Evolutionary conservation across 495 filamentous ascomycete genomes (phyloP).

Genomic region (Penicillium coprophilum): DNA sequence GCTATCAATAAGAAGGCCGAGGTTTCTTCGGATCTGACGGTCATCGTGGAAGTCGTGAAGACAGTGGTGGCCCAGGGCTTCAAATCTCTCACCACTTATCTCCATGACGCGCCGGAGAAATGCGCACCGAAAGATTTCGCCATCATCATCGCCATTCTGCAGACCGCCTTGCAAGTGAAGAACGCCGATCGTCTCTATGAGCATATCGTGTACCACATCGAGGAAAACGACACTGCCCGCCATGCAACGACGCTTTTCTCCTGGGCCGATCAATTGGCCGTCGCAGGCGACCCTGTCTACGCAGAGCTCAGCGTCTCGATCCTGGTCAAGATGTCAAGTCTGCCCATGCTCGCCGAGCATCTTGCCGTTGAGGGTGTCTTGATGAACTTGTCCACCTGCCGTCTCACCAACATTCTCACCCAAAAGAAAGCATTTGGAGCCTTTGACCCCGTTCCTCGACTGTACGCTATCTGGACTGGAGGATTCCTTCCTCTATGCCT

Average conservation of each 20-base stretch:
- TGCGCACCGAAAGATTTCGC: slow-evolving; percentile 69
- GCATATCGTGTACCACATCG: slow-evolving; percentile 66
- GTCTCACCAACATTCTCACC: slow-evolving; percentile 66
- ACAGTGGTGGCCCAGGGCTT: slow-evolving; percentile 79
- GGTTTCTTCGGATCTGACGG: slow-evolving; percentile 46
- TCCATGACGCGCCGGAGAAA: slow-evolving; percentile 63
- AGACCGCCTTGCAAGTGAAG: slow-evolving; percentile 70
- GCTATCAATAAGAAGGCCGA: slow-evolving; percentile 39
- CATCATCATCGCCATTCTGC: slow-evolving; percentile 85
- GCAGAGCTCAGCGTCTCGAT: slow-evolving; percentile 85
- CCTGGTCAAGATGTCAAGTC: slow-evolving; percentile 79
- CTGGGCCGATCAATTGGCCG: slow-evolving; percentile 77
- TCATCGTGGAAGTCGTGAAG: slow-evolving; percentile 71
- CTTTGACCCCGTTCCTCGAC: slow-evolving; percentile 55
- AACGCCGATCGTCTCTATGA: slow-evolving; percentile 47
- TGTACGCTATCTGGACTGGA: slow-evolving; percentile 83
- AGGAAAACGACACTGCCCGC: slow-evolving; percentile 63
- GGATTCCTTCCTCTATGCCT: slow-evolving; percentile 87
- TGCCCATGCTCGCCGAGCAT: slow-evolving; percentile 82
- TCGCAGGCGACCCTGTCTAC: slow-evolving; percentile 85
- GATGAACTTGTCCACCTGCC: slow-evolving; percentile 72
- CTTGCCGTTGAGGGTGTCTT: slow-evolving; percentile 83
- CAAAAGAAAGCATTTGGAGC: slow-evolving; percentile 68
- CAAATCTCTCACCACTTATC: slow-evolving; percentile 67
- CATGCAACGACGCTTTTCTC: slow-evolving; percentile 86